Conservation (phyloP, 225 moss, liverwort and hornwort genomes). For the Straminergon stramineum region DNA sequence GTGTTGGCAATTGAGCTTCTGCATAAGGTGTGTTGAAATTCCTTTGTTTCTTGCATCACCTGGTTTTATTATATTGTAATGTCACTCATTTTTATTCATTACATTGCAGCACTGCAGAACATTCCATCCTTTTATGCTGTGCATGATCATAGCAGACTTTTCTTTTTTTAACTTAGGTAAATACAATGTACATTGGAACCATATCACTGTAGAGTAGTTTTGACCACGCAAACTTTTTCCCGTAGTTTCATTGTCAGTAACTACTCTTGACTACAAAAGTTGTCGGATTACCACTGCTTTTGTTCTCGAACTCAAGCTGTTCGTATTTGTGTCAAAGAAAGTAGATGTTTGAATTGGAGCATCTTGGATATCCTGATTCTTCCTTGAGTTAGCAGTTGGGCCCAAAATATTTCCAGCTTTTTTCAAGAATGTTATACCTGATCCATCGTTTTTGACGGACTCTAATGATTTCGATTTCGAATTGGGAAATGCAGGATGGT, state of each 20-base stretch:
- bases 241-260: not conserved
- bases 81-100: not conserved
- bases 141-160: not conserved
- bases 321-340: not conserved
- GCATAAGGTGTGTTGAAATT: slow-evolving; percentile 21
- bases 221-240: not conserved
- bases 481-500: slow-evolving; percentile 31
- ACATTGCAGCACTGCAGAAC: not conserved
- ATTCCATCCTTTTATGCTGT: not conserved
- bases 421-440: not conserved
- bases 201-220: not conserved
- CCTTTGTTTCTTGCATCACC: not conserved
- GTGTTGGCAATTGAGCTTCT: slow-evolving; percentile 47
- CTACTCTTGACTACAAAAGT: not conserved
- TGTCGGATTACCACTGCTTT: not conserved
- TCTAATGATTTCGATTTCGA: not conserved
- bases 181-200: not conserved
- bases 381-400: not conserved
- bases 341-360: not conserved
- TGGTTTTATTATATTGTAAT: not conserved
- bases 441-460: not conserved
- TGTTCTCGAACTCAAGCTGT: not conserved
- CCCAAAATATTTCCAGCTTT: not conserved
- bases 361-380: not conserved
- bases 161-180: not conserved